Evolutionary conservation across 164 flowering plant species (phyloP).

Genomic region (Amborella trichopoda): DNA sequence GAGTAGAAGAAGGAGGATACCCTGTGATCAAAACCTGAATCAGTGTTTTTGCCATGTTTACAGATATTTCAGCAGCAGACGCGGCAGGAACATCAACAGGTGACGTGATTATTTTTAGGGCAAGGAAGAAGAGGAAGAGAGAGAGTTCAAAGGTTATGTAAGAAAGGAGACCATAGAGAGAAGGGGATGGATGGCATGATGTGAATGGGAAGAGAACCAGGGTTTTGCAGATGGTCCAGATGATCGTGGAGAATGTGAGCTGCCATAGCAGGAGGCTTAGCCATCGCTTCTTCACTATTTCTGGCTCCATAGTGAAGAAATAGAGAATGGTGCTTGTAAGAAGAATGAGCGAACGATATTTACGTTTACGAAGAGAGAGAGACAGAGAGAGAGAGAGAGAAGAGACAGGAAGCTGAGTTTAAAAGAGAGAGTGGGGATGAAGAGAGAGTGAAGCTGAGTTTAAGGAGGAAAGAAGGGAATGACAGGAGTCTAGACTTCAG

Average conservation of each 20-base stretch:
- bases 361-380: no score
- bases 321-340: no score
- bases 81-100: conserved; percentile 29
- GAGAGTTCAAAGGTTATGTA: conserved; percentile 14
- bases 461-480: no score
- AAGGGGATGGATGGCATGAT: conserved; percentile 1
- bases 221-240: conserved; percentile 28
- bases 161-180: conserved; percentile 6
- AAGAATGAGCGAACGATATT: no score
- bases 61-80: conserved; percentile 21
- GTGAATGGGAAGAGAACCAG: conserved; percentile 18
- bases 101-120: conserved; percentile 22
- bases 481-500: no score
- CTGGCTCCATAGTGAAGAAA: conserved; percentile 8
- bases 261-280: conserved; percentile 72
- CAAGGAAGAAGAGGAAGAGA: conserved; percentile 15
- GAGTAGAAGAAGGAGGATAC: conserved; percentile 4
- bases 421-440: no score
- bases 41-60: conserved; percentile 20
- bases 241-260: conserved; percentile 29
- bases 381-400: no score
- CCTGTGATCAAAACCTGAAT: conserved; percentile 17
- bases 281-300: conserved; percentile 40
- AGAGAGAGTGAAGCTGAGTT: no score
- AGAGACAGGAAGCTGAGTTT: no score